A percentile compares a stretch with the other conserved stretches of the same genome.
Conservation (phyloP, 139 green algal genomes). For the Diplosphaera chodatii region DNA sequence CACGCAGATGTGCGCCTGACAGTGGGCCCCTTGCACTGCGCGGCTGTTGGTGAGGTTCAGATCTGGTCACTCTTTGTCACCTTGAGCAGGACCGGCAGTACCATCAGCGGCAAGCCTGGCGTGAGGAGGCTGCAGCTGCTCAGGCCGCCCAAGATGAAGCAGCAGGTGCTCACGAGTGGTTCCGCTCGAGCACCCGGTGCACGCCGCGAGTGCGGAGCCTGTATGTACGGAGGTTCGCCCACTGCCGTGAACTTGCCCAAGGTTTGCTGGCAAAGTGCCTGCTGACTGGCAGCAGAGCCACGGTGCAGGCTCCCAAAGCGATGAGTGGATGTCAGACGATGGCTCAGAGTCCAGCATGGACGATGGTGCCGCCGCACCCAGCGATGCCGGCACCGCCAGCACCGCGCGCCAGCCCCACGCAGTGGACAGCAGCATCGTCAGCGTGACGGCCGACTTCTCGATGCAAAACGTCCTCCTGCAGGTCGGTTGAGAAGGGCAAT, state of each 20-base stretch:
- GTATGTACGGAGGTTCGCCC: no score
- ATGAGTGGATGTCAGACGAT: not conserved
- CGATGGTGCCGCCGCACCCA: constrained; percentile 7
- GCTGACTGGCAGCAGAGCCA: no score
- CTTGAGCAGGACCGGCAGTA: not conserved
- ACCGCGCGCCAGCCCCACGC: not conserved
- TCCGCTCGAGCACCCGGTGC: no score
- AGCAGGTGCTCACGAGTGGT: no score
- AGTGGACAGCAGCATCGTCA: constrained; percentile 39
- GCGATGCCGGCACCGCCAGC: not conserved
- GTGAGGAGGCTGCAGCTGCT: constrained; percentile 7
- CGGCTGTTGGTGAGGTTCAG: no score
- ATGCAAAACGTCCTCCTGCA: constrained; percentile 91
- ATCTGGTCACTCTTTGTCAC: no score
- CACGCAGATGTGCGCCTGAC: no score
- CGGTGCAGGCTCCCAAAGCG: not conserved
- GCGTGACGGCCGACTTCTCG: constrained; percentile 86
- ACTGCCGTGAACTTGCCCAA: no score
- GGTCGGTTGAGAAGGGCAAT: no score
- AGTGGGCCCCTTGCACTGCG: no score
- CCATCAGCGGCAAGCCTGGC: constrained; percentile 11
- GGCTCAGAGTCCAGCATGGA: constrained; percentile 4
- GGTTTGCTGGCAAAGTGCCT: no score
- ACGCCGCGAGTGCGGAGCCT: no score
- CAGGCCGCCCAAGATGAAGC: constrained; percentile 1